Percentiles rank a stretch among this genome's conserved stretches.
These are phyloP conservation scores for Malus hybrid DNA, from an alignment of 331 rosid species.

Conservation along the genomic window DNA sequence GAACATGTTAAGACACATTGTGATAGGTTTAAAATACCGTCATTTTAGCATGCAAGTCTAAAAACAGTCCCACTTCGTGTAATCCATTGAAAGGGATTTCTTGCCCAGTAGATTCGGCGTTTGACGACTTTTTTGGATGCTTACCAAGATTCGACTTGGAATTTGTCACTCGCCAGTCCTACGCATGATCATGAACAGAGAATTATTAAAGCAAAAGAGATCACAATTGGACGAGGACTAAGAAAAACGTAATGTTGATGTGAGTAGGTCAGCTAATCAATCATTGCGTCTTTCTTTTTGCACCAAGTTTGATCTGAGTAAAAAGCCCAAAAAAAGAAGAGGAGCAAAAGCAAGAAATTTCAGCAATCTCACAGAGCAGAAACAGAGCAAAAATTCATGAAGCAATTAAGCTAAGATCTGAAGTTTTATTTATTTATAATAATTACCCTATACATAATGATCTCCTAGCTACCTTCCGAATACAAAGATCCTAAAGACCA, in stretches of 20 bases:
- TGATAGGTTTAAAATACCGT: too few relatives aligned
- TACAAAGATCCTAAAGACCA: neutral
- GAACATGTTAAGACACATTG: too few relatives aligned
- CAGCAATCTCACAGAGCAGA: too few relatives aligned
- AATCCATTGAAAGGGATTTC: conserved; percentile 22
- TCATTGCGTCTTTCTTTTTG: too few relatives aligned
- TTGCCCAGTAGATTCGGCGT: neutral
- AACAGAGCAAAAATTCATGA: neutral
- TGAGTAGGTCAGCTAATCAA: too few relatives aligned
- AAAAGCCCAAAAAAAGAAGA: too few relatives aligned
- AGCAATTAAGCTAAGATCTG: neutral
- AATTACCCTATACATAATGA: conserved; percentile 11
- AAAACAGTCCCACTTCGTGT: too few relatives aligned
- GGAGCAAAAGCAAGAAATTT: too few relatives aligned
- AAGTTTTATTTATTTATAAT: neutral
- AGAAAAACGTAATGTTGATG: too few relatives aligned
- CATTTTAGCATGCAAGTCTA: too few relatives aligned
- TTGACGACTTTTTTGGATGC: conserved; percentile 22
- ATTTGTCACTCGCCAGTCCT: neutral
- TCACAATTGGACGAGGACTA: neutral
- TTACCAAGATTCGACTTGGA: conserved; percentile 3
- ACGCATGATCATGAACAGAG: conserved; percentile 31
- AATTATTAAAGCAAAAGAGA: neutral
- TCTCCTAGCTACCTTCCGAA: neutral
- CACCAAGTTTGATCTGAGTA: too few relatives aligned